Percentiles rank a stretch among this genome's conserved stretches.
Evolutionary conservation across 2,329 filamentous ascomycete species (phyloP).

Genomic region (Rhinocladiella similis): DNA sequence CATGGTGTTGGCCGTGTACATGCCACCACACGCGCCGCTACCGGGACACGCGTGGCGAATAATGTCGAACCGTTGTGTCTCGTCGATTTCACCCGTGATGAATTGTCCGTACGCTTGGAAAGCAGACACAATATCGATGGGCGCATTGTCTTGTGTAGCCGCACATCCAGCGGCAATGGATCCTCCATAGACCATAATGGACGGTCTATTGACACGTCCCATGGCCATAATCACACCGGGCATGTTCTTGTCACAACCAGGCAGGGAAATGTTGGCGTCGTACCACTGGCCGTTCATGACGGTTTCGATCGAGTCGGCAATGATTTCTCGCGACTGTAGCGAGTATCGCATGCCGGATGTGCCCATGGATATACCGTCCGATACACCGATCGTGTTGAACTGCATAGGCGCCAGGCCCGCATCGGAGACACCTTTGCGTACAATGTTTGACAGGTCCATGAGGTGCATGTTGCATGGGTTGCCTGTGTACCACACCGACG

Average conservation of each 20-base stretch:
- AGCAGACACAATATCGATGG: constrained; percentile 92
- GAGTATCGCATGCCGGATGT: constrained; percentile 96
- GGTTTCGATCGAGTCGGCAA: constrained; percentile 97
- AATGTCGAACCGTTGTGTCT: constrained; percentile 90
- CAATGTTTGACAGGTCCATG: constrained; percentile 78
- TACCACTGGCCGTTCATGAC: constrained; percentile 99
- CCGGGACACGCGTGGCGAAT: constrained; percentile 89
- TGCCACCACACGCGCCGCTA: constrained; percentile 80
- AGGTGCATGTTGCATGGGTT: constrained; percentile 99
- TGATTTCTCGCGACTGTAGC: constrained; percentile 91
- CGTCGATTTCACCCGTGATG: constrained; percentile 84
- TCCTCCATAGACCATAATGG: constrained; percentile 96
- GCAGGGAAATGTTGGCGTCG: constrained; percentile 93
- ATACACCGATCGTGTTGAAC: constrained; percentile 99
- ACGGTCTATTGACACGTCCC: constrained; percentile 90
- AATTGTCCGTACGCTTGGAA: constrained; percentile 98
- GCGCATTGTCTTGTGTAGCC: constrained; percentile 66
- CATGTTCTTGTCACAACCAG: constrained; percentile 99
- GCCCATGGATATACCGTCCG: constrained; percentile 97
- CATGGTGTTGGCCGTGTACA: constrained; percentile 80
- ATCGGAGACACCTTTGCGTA: constrained; percentile 70
- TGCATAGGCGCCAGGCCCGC: constrained; percentile 89
- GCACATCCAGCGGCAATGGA: constrained; percentile 91
- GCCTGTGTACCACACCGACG: constrained; percentile 95
- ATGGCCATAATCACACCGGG: constrained; percentile 89